Base-by-base conservation (phyloP, 2,329 filamentous ascomycete genomes). In the Ilyonectria robusta region DNA sequence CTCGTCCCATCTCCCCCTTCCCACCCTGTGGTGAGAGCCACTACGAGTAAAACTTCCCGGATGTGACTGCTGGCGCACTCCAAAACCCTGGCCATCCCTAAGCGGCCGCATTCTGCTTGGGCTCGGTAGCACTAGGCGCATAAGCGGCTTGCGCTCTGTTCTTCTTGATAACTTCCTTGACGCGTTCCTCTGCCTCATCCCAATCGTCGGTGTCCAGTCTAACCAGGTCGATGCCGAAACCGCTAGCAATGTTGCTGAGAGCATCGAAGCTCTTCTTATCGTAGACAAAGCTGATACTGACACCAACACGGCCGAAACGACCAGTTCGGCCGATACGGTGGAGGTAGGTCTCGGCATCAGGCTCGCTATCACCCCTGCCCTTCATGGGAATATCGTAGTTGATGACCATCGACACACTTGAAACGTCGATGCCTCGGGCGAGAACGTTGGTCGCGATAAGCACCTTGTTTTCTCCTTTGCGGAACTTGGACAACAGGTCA, bases 371-470 rank as follows among this genome's bases (percentile, higher is more conserved):
- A 19, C 92, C 90, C 35, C 87, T 83, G 46, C 92, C 91, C 77
- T 92, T 92, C 85, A 92, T 93, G 26, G 92, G 92, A 65, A 94
- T 92, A 74, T 94, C 92, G 82, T 99, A 99, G 85, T 99, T 99
- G 86, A 99, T 94, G 60, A 99, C 96, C 92, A 99, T 96, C 10
- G 94, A 97, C 15, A 99, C 96, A 31, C 83, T 97, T 81, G 79
- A 98, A 84, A 91, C 89, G 78, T 99, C 96, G 76, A 99, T 98
- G 79, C 96, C 96, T 78, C 96, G 94, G 9, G 96, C 93, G 65
- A 99, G 88, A 42, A 99, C 95, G 78, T 99, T 99, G 74, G 96
- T 99, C 1, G 96, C 97, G 78, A 99, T 98, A 69, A 99, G 91
- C 9, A 99, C 96, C 84, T 99, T 99, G 77, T 94, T 94, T 66